Evolutionary conservation across 148 eudicot species (phyloP).

Genomic region (Simmondsia chinensis): DNA sequence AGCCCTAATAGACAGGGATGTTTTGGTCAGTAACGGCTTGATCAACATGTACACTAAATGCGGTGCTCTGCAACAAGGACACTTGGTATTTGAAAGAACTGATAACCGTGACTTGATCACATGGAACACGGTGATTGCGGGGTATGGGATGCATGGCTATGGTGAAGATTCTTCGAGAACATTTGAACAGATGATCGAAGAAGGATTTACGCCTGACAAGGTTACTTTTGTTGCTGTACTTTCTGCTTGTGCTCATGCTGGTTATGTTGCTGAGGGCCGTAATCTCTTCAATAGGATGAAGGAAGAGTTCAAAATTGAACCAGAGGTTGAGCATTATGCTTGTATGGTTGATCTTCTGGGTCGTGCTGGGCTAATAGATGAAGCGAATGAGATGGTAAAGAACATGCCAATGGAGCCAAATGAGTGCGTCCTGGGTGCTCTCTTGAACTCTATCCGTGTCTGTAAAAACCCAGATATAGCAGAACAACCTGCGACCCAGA

Average conservation of each 20-base stretch:
- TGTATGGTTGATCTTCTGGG: slow-evolving; percentile 56
- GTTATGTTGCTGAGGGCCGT: slow-evolving; percentile 38
- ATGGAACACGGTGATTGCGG: slow-evolving; percentile 52
- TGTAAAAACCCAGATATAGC: slow-evolving; percentile 31
- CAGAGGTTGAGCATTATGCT: slow-evolving; percentile 44
- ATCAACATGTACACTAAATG: slow-evolving; percentile 59
- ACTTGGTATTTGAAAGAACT: slow-evolving; percentile 22
- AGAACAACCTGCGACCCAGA: slow-evolving; percentile 26
- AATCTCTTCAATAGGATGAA: slow-evolving; percentile 32
- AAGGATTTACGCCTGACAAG: slow-evolving; percentile 31
- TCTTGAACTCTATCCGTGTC: slow-evolving; percentile 38
- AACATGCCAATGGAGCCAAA: slow-evolving; percentile 53
- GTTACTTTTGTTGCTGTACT: slow-evolving; percentile 46
- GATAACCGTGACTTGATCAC: slow-evolving; percentile 26
- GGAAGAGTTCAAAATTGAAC: slow-evolving; percentile 26
- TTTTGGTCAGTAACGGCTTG: slow-evolving; percentile 40
- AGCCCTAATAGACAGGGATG: slow-evolving; percentile 12
- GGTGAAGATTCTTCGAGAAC: slow-evolving; percentile 25
- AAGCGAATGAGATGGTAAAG: slow-evolving; percentile 31
- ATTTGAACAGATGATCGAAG: slow-evolving; percentile 32
- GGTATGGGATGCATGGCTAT: slow-evolving; percentile 51
- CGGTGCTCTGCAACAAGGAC: slow-evolving; percentile 34
- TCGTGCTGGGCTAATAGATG: slow-evolving; percentile 41
- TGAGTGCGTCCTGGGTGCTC: slow-evolving; percentile 44
- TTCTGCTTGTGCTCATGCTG: slow-evolving; percentile 52